phyloP scores from a whole-genome alignment of 257 asterid genomes.

The Solanum bulbocastanum region DNA sequence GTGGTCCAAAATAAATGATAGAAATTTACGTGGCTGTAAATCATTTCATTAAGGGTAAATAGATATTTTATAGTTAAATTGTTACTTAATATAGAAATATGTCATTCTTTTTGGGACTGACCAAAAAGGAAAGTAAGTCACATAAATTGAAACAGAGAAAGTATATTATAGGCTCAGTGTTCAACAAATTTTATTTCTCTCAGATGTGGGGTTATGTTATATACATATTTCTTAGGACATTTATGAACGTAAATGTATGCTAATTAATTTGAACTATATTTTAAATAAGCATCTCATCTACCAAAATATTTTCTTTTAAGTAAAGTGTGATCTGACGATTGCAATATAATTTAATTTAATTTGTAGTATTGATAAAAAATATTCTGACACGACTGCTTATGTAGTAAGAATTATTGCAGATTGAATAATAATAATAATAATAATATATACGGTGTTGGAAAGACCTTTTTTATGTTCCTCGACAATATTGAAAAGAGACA shows the following conservation, averaged over 20 bases:
- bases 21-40: too few species aligned
- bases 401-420: neutral
- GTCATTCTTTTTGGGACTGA: too few species aligned
- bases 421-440: neutral
- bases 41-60: too few species aligned
- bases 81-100: too few species aligned
- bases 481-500: neutral
- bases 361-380: neutral
- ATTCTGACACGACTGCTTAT: neutral
- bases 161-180: too few species aligned
- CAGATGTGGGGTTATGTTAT: neutral
- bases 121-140: too few species aligned
- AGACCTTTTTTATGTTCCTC: neutral
- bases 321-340: neutral
- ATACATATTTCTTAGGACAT: neutral
- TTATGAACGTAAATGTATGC: neutral
- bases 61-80: too few species aligned
- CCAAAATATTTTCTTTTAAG: neutral
- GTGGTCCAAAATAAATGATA: too few species aligned
- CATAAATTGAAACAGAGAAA: fast-evolving
- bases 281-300: neutral
- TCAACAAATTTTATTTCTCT: neutral
- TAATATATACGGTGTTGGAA: neutral
- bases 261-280: neutral
- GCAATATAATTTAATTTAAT: neutral